A percentile compares a stretch with the other conserved stretches of the same genome.
These are phyloP conservation scores for Nigrospora oryzae DNA, from an alignment of 2,329 filamentous ascomycete species.

Conservation along the genomic window DNA sequence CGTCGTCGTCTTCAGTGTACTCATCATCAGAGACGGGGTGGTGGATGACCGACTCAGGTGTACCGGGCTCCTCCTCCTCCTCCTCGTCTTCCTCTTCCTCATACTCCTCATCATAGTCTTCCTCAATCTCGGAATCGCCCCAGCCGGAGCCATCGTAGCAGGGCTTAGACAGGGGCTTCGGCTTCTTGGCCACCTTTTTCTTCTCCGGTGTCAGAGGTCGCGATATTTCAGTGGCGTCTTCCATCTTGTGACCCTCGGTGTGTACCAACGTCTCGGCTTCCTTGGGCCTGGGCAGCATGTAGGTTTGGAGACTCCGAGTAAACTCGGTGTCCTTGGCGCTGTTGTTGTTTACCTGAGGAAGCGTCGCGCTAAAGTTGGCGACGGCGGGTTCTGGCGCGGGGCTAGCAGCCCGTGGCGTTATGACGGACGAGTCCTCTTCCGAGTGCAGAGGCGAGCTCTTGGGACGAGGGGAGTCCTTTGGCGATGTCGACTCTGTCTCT, in stretches of 20 bases:
- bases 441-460: constrained; percentile 14
- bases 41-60: constrained; percentile 85
- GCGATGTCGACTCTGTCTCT: too few species aligned
- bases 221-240: constrained; percentile 24
- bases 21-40: constrained; percentile 50
- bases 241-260: constrained; percentile 23
- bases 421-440: constrained; percentile 34
- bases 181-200: too few species aligned
- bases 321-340: constrained; percentile 26
- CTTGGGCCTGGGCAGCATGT: constrained; percentile 35
- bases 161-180: constrained; percentile 41
- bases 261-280: constrained; percentile 24
- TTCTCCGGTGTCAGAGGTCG: constrained; percentile 39
- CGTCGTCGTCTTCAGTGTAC: constrained; percentile 20
- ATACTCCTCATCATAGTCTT: too few species aligned
- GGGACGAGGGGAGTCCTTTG: constrained; percentile 10
- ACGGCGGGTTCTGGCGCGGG: constrained; percentile 19
- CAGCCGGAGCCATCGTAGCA: constrained; percentile 54
- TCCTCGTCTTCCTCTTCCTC: constrained; percentile 40
- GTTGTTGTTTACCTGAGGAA: constrained; percentile 28
- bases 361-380: constrained; percentile 22
- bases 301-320: constrained; percentile 34
- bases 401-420: constrained; percentile 40
- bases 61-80: constrained; percentile 55
- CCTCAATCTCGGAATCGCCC: constrained; percentile 5